Percentiles rank a stretch among this genome's conserved stretches.
phyloP scores from a whole-genome alignment of 805 yeast species.

The Candida verbasci region DNA sequence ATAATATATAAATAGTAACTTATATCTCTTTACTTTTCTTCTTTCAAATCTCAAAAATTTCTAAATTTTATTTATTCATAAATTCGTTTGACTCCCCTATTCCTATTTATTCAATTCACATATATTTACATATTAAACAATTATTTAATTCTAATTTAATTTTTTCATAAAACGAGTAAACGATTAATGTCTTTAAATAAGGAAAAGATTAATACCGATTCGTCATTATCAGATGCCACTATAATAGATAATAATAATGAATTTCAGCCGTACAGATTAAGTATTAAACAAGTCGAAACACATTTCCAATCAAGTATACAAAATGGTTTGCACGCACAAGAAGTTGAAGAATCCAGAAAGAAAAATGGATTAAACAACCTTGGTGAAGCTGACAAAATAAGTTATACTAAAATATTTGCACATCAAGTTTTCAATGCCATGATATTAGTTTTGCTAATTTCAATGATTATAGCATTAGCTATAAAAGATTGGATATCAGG shows the following conservation, averaged over 20 bases:
- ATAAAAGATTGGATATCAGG: slow-evolving; percentile 38
- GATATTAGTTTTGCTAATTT: slow-evolving; percentile 34
- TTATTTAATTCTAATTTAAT: too few relatives aligned
- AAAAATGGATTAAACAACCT: slow-evolving; percentile 23
- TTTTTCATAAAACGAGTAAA: too few relatives aligned
- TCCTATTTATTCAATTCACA: too few relatives aligned
- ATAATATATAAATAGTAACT: too few relatives aligned
- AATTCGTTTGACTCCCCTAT: too few relatives aligned
- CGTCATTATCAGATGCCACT: slow-evolving; percentile 5
- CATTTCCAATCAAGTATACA: slow-evolving; percentile 37
- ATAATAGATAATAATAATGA: not conserved
- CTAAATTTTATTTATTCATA: too few relatives aligned
- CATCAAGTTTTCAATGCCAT: slow-evolving; percentile 37
- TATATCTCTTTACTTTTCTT: too few relatives aligned
- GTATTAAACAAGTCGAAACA: slow-evolving; percentile 33
- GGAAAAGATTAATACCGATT: slow-evolving; percentile 5
- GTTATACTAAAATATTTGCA: slow-evolving; percentile 25
- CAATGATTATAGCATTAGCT: slow-evolving; percentile 35
- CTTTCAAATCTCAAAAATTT: too few relatives aligned
- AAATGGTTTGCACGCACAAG: slow-evolving; percentile 40
- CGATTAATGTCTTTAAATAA: not conserved
- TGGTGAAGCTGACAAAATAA: slow-evolving; percentile 27
- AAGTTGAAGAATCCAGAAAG: slow-evolving; percentile 12
- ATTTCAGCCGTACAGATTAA: slow-evolving; percentile 15
- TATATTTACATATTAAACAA: not conserved